Evolutionary conservation across 345 rosid genomes (phyloP).

Genomic region (Gossypium mustelinum): DNA sequence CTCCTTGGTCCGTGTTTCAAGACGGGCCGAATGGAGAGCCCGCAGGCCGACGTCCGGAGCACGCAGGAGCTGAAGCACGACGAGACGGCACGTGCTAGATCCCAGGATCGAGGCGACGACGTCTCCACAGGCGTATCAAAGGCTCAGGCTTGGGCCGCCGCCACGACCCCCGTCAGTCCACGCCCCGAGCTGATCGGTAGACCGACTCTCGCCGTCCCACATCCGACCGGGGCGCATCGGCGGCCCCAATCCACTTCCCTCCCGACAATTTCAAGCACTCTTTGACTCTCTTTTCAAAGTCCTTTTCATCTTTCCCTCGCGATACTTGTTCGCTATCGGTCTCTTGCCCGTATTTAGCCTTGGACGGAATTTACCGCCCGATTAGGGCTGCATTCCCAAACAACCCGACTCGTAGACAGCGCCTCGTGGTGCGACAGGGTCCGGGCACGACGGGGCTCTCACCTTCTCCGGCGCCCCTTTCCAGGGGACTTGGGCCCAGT

Average conservation of each 20-base stretch:
- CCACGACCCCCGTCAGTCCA: background rate
- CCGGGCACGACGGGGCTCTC: too few species aligned
- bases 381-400: too few species aligned
- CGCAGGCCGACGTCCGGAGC: background rate
- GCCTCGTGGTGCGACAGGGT: too few species aligned
- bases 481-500: too few species aligned
- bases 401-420: too few species aligned
- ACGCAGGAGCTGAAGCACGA: background rate
- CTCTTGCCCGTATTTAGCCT: too few species aligned
- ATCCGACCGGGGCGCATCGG: background rate
- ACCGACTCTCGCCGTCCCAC: accelerated
- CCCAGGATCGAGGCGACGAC: background rate
- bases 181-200: background rate
- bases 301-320: too few species aligned
- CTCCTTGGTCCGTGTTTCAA: constrained; percentile 69
- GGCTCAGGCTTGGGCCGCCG: background rate
- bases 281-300: too few species aligned
- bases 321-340: too few species aligned
- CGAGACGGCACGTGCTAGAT: background rate
- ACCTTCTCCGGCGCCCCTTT: too few species aligned
- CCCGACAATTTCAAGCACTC: too few species aligned
- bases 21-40: constrained; percentile 47
- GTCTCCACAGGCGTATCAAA: background rate
- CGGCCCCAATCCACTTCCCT: background rate
- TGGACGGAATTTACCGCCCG: too few species aligned